Base-by-base conservation (phyloP, 2,329 filamentous ascomycete genomes). In the Ophiostoma angusticollis region DNA sequence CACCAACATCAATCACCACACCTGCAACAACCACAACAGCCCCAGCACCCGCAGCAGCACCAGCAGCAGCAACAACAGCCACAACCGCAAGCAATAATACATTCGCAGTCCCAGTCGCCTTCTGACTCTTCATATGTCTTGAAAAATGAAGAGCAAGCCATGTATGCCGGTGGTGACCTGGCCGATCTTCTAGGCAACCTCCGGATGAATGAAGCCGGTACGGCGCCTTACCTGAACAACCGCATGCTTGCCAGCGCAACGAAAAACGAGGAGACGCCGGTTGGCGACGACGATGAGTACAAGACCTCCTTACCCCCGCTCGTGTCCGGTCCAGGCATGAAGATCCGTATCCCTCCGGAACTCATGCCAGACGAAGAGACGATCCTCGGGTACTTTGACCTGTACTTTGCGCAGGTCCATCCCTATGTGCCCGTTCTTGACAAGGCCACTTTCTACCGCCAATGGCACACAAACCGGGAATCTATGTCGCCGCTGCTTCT, bases 391-490 rank as follows among this genome's bases (percentile, higher is more conserved):
- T 93, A 91, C 54, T 93, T 96, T 55, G 78, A 91, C 28, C 80
- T 93, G 31, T 96, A 85, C 56, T 96, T 96, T 58, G 66, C 70
- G 24, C 79, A 95, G 49, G 82, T 95, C 23, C 91, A 96, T 52
- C 87, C 87, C 0, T 96, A 94, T 50, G 78, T 93, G 2, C 89
- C 89, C 0, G 85, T 96, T 3, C 64, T 96, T 38, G 87, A 91
- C 60, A 83, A 84, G 52, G 64, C 72, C 2, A 68, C 80, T 28
- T 83, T 96, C 51, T 93, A 91, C 52, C 78, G 85, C 31, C 86
- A 95, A 60, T 96, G 89, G 89, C 77, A 82, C 41, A 78, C 74
- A 13, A 80, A 86, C 45, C 74, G 84, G 42, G 73, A 80, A n/a
- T 74, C 81, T 0, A 86, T 96, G 22, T 95, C 91, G 0, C 87